Conservation (phyloP, 2,329 filamentous ascomycete genomes). For the Cladosporium austrohemisphaericum region DNA sequence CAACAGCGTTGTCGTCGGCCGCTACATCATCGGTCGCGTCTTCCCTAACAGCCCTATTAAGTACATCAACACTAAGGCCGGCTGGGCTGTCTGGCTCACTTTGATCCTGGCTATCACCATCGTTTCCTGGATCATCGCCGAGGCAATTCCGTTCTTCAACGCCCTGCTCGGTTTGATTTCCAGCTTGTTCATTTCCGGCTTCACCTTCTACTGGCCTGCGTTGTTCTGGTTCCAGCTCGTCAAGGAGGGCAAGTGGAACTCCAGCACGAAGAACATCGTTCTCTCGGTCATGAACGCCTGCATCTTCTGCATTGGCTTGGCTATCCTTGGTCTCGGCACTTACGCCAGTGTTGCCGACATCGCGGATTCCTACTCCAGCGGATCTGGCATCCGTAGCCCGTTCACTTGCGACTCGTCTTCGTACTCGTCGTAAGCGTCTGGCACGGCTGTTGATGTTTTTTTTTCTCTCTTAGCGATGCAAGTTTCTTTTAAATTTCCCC, state of each 20-base stretch:
- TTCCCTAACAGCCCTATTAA: constrained; percentile 55
- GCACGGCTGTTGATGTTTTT: too few species aligned
- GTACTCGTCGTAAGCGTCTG: too few species aligned
- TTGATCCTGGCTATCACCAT: constrained; percentile 58
- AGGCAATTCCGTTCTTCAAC: constrained; percentile 70
- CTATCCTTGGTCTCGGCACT: constrained; percentile 37
- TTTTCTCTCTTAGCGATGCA: too few species aligned
- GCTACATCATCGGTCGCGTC: constrained; percentile 61
- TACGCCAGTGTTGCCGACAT: constrained; percentile 46
- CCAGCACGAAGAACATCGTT: constrained; percentile 42
- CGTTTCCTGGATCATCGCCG: constrained; percentile 65
- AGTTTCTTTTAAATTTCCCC: too few species aligned
- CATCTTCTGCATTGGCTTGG: constrained; percentile 37
- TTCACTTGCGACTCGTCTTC: constrained; percentile 39
- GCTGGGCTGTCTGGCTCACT: constrained; percentile 57
- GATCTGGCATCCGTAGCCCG: constrained; percentile 34
- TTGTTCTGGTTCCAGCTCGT: constrained; percentile 44
- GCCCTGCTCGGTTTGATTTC: constrained; percentile 63
- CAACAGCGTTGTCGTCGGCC: constrained; percentile 51
- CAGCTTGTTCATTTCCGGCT: constrained; percentile 66
- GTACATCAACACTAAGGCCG: constrained; percentile 39
- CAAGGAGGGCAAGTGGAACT: constrained; percentile 47
- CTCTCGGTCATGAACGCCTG: constrained; percentile 44
- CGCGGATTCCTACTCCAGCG: constrained; percentile 37
- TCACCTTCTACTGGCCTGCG: constrained; percentile 42